Conservation (phyloP, 2,329 filamentous ascomycete species). For the Aureobasidium vineae region DNA sequence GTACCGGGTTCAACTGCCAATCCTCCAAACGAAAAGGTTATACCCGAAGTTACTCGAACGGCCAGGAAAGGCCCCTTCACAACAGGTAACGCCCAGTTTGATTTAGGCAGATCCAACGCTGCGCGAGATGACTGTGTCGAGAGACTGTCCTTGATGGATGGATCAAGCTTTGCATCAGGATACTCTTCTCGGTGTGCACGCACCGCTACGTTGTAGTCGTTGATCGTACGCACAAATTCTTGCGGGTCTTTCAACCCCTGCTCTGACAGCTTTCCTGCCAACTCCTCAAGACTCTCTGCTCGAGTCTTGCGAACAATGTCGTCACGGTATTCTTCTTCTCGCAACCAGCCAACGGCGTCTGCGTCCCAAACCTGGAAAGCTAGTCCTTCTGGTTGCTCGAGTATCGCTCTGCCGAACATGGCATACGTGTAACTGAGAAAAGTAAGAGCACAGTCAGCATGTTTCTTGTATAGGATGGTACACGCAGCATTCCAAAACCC, state of each 20-base stretch:
- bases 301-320: constrained; percentile 56
- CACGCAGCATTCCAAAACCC: too few species aligned
- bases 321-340: constrained; percentile 61
- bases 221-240: constrained; percentile 54
- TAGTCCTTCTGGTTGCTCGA: constrained; percentile 56
- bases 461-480: too few species aligned
- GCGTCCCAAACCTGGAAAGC: constrained; percentile 67
- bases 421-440: constrained; percentile 58
- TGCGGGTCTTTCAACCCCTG: constrained; percentile 50
- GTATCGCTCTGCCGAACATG: constrained; percentile 61
- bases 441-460: too few species aligned
- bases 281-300: constrained; percentile 53
- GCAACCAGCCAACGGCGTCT: constrained; percentile 52
- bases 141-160: constrained; percentile 59
- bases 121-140: constrained; percentile 56
- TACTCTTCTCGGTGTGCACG: constrained; percentile 49
- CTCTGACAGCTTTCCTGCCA: constrained; percentile 52
- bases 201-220: constrained; percentile 60
- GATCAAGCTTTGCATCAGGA: constrained; percentile 54
- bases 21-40: constrained; percentile 69
- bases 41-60: constrained; percentile 62
- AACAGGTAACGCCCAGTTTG: constrained; percentile 64
- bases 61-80: constrained; percentile 59
- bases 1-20: constrained; percentile 57
- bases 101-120: constrained; percentile 55